Evolutionary conservation across 2,329 filamentous ascomycete species (phyloP).

Genomic region (Emergomyces orientalis): DNA sequence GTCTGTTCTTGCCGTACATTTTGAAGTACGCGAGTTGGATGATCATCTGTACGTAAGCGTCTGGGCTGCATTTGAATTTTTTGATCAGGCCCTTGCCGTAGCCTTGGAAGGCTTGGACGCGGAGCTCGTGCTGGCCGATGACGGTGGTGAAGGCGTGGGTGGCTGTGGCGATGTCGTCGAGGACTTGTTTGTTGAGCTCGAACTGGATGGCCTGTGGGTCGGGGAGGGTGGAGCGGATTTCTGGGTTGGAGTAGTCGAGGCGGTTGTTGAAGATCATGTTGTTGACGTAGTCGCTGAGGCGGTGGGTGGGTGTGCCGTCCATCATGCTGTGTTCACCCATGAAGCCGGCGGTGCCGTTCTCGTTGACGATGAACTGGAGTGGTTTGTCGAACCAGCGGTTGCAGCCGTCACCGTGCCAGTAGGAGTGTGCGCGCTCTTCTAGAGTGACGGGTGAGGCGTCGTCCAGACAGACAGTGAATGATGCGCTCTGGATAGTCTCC

Average conservation of each 20-base stretch:
- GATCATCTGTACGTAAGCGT: constrained; percentile 96
- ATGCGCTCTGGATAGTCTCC: constrained; percentile 73
- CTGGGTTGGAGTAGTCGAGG: constrained; percentile 73
- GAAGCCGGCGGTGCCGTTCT: constrained; percentile 95
- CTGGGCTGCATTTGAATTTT: constrained; percentile 97
- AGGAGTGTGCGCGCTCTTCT: constrained; percentile 88
- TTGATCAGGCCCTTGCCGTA: constrained; percentile 99
- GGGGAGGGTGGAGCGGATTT: constrained; percentile 70
- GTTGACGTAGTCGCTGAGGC: constrained; percentile 89
- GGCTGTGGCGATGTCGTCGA: constrained; percentile 70
- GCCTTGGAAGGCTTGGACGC: constrained; percentile 90
- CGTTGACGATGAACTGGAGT: constrained; percentile 93
- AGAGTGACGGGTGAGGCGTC: constrained; percentile 84
- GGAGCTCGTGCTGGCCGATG: constrained; percentile 80
- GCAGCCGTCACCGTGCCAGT: constrained; percentile 94
- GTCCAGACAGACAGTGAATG: constrained; percentile 88
- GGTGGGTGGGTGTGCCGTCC: constrained; percentile 96
- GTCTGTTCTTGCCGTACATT: constrained; percentile 96
- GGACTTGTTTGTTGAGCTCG: constrained; percentile 62
- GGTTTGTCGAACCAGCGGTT: constrained; percentile 99
- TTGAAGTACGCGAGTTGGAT: constrained; percentile 98
- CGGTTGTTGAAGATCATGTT: constrained; percentile 89
- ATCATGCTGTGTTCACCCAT: constrained; percentile 99
- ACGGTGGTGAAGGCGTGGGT: constrained; percentile 68
- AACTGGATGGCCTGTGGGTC: constrained; percentile 73